Evolutionary conservation across 2,329 filamentous ascomycete species (phyloP), one percentile per base, ranked within the genome.

Genomic region (Neonectria faginata): DNA sequence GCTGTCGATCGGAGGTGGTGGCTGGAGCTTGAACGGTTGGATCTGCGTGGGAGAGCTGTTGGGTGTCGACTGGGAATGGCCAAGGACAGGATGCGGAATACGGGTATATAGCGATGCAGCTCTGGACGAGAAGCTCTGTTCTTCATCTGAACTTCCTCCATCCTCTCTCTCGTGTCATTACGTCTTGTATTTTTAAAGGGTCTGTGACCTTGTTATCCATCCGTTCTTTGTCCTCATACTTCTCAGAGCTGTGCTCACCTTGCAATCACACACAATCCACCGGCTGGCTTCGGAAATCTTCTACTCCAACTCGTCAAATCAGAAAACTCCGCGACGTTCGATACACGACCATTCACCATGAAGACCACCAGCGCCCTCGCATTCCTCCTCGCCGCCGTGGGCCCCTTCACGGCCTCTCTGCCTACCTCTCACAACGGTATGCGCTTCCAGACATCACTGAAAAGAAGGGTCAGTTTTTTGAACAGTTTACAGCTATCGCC

Each of bases 321-420:
- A 16, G 10, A 11, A 14, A 14, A 12, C 14, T 2, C 55, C 27
- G 33, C 47, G 52, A 44, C 36, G 33, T 57, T 44, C 54, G 52
- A 60, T 50, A 62, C 53, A 64, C 45, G 42, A 27, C 50, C 50
- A 42, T 63, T 54, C 53, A 57, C 47, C 52, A 75, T 75, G 73
- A 75, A 74, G 71, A 64, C 70, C 45, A 47, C 61, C 57, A 64
- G 55, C 54, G 62, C 65, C 48, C 20, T 69, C 52, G 39, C 68
- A 41, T 47, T 74, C 29, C 31, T 66, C 50, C 51, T 75, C 50
- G 67, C 70, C 44, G 60, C 56, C 25, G 57, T 65, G 55, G 67
- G 65, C 10, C 62, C 73, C 10, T 47, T 75, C 27, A 64, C 62
- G 2, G 22, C 62, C 41, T 69, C 73, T 36, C 47, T 65, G 9